These are phyloP conservation scores for Proliferodiscus dingleyae DNA, from an alignment of 2,329 filamentous ascomycete species.

Conservation along the genomic window DNA sequence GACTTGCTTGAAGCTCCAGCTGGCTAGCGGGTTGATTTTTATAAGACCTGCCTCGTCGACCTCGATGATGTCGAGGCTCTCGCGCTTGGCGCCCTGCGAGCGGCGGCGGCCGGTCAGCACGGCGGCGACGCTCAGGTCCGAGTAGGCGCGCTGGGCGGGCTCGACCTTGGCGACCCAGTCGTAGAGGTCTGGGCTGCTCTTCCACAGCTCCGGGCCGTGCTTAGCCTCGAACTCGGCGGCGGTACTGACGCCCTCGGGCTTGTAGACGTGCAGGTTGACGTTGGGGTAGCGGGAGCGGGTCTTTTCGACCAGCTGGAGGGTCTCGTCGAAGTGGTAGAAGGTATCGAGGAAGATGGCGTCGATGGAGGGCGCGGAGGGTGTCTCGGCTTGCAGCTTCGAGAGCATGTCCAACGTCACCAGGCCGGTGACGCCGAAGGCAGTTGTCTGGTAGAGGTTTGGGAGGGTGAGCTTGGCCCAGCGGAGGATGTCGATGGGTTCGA, in stretches of 20 bases:
- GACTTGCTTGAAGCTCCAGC: constrained; percentile 90
- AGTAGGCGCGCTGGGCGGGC: constrained; percentile 86
- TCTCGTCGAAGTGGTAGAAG: constrained; percentile 77
- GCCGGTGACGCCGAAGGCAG: constrained; percentile 76
- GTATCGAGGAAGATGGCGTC: constrained; percentile 80
- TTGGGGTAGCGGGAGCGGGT: constrained; percentile 73
- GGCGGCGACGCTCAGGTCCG: constrained; percentile 79
- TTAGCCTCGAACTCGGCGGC: constrained; percentile 72
- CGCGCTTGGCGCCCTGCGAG: constrained; percentile 89
- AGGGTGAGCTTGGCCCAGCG: constrained; percentile 89
- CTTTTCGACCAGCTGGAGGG: constrained; percentile 66
- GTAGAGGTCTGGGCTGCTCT: constrained; percentile 81
- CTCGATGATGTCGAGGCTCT: constrained; percentile 86
- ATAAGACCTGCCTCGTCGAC: constrained; percentile 81
- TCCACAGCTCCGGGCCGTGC: constrained; percentile 81
- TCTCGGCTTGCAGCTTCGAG: constrained; percentile 63
- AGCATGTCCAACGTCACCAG: constrained; percentile 83
- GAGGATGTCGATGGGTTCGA: constrained; percentile 86
- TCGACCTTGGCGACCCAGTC: constrained; percentile 98
- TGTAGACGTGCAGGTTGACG: constrained; percentile 82
- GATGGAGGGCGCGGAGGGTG: constrained; percentile 53
- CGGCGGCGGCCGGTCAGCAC: constrained; percentile 88
- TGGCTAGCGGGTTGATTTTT: constrained; percentile 96
- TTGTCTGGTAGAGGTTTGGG: constrained; percentile 83
- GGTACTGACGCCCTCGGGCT: constrained; percentile 70